Conservation (phyloP, 306 rosid genomes). For the Quercus agrifolia region DNA sequence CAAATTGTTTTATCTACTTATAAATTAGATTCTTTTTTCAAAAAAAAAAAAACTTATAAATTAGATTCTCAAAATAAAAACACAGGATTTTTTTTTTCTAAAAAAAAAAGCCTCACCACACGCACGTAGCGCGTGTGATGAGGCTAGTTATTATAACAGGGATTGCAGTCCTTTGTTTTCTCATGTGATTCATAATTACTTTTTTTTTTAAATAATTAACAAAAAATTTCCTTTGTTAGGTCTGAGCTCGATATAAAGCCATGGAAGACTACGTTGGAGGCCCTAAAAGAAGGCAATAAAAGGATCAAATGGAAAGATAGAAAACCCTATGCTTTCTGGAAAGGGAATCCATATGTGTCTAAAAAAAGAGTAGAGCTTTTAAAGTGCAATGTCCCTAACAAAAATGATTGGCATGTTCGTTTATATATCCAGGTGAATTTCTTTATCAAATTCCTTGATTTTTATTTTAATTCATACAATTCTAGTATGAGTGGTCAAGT, state of each 20-base stretch:
- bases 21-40: too few relatives aligned
- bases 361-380: slow-evolving; percentile 9
- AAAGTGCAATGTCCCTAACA: slow-evolving; percentile 32
- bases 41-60: too few relatives aligned
- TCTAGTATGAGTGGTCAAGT: too few relatives aligned
- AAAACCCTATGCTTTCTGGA: slow-evolving; percentile 51
- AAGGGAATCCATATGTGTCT: slow-evolving; percentile 36
- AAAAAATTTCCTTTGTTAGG: slow-evolving; percentile 12
- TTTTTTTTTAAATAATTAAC: too few relatives aligned
- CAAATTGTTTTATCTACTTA: too few relatives aligned
- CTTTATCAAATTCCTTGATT: not conserved
- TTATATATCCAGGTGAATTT: slow-evolving; percentile 30
- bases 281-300: slow-evolving; percentile 32
- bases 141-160: too few relatives aligned
- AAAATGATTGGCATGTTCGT: slow-evolving; percentile 38
- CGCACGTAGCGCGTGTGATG: too few relatives aligned
- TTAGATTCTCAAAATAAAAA: too few relatives aligned
- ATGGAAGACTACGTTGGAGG: slow-evolving; percentile 29
- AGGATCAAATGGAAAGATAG: slow-evolving; percentile 40
- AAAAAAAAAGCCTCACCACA: too few relatives aligned
- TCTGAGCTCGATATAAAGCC: slow-evolving; percentile 40
- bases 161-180: too few relatives aligned
- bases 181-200: not conserved
- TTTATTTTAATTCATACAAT: not conserved
- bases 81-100: too few relatives aligned